Percentiles rank a stretch among this genome's conserved stretches.
Conservation (phyloP, 1,284 basidiomycete species). For the Amylostereum areolatum region DNA sequence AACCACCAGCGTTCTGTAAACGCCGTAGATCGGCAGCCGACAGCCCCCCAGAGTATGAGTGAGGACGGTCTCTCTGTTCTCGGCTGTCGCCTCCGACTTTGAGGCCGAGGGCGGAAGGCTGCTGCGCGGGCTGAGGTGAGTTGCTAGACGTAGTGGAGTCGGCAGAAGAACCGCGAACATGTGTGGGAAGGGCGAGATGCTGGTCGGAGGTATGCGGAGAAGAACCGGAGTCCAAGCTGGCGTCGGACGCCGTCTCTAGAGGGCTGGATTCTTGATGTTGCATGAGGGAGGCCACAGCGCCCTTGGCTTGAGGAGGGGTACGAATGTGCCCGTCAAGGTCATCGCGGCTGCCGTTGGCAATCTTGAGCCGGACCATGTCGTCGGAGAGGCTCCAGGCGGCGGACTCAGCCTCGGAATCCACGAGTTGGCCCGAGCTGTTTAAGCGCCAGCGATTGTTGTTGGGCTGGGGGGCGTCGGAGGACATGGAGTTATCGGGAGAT, state of each 20-base stretch:
- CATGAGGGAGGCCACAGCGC: conserved; percentile 39
- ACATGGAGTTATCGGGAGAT: conserved; percentile 20
- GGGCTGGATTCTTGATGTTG: conserved; percentile 63
- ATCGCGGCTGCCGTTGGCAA: conserved; percentile 40
- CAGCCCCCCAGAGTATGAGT: conserved; percentile 72
- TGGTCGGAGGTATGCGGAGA: conserved; percentile 65
- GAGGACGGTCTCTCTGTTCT: conserved; percentile 68
- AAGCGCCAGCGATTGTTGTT: conserved; percentile 52
- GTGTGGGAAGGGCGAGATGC: conserved; percentile 48
- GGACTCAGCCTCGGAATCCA: conserved; percentile 46
- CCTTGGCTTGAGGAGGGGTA: conserved; percentile 60
- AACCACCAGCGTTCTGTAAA: conserved; percentile 59
- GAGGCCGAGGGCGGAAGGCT: conserved; percentile 42
- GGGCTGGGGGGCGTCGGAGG: conserved; percentile 22
- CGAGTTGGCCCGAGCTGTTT: conserved; percentile 54
- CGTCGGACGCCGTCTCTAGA: conserved; percentile 62
- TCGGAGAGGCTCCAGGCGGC: conserved; percentile 67
- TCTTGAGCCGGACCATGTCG: conserved; percentile 65
- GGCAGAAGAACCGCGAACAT: conserved; percentile 72
- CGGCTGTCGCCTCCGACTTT: conserved; percentile 39
- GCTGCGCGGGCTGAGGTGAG: conserved; percentile 20
- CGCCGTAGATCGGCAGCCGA: conserved; percentile 67
- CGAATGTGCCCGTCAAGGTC: conserved; percentile 48
- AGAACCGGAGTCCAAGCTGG: conserved; percentile 52
- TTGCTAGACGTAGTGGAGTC: conserved; percentile 54